A percentile compares a stretch with the other conserved stretches of the same genome.
Conservation (phyloP, 345 rosid genomes). For the Ceriops tagal region DNA sequence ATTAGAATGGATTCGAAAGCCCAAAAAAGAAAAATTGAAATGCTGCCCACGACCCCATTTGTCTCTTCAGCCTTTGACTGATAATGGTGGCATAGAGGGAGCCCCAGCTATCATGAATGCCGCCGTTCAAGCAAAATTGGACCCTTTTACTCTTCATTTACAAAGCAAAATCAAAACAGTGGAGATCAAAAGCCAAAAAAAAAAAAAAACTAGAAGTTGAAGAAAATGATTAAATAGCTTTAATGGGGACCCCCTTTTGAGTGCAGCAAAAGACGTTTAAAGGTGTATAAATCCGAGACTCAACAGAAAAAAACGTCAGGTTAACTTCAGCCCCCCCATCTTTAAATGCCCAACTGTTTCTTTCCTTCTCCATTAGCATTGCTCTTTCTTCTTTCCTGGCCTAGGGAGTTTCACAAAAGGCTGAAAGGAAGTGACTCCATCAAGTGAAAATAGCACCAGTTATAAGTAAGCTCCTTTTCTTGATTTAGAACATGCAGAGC, state of each 20-base stretch:
- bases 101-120: conserved; percentile 32
- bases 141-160: conserved; percentile 6
- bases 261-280: background rate
- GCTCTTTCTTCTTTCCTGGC: conserved; percentile 15
- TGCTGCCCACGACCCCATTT: conserved; percentile 5
- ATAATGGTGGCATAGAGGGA: conserved; percentile 31
- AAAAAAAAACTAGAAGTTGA: conserved; percentile 9
- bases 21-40: no score
- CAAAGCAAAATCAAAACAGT: conserved; percentile 21
- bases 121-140: conserved; percentile 34
- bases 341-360: conserved; percentile 31
- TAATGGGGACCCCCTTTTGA: conserved; percentile 11
- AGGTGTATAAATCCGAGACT: no score
- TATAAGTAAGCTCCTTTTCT: conserved; percentile 18
- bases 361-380: conserved; percentile 16
- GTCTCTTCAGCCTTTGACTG: conserved; percentile 10
- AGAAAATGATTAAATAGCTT: conserved; percentile 29
- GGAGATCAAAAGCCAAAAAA: conserved; percentile 29
- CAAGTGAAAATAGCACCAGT: conserved; percentile 8
- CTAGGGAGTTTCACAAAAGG: conserved; percentile 26
- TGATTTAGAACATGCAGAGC: no score
- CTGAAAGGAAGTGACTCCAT: conserved; percentile 3
- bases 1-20: no score
- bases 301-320: no score
- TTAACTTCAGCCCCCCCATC: background rate